Evolutionary conservation across 2,329 filamentous ascomycete genomes (phyloP), one percentile per base, ranked within the genome.

Genomic region (Penicillium sp.): DNA sequence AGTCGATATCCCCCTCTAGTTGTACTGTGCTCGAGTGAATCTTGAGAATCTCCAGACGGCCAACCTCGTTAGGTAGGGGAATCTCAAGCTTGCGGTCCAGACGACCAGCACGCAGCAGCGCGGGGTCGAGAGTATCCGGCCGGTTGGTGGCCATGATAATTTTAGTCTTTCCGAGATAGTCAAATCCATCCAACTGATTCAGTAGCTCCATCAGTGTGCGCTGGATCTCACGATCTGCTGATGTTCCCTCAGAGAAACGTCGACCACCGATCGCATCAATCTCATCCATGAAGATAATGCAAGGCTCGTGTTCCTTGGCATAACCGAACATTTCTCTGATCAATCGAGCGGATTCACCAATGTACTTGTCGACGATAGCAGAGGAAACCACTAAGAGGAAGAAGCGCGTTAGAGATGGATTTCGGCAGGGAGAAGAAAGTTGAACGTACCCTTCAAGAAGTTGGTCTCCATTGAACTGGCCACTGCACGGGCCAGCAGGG

Each of bases 261-360:
- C 96, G 88, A 65, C 96, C 96, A 77, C 95, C 95, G 73, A 99
- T 99, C 74, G 95, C 95, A 75, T 99, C 95, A 75, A 99, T 99
- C 81, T 99, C 95, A 84, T 99, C 96, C 95, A 99, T 99, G 86
- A 99, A 99, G 81, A 99, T 99, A 79, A 99, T 99, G 79, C 95
- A 99, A 42, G 95, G 95, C 79, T 99, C 95, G 78, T 99, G 95
- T 78, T 99, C 96, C 81, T 97, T 98, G 72, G 96, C 95, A 75
- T 99, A 99, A 60, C 95, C 96, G 75, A 99, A 99, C 96, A 99
- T 99, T 79, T 99, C 95, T 77, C 95, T 89, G 73, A 99, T 99
- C 68, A 99, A 84, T 68, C 96, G 90, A 40, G 95, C 95, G 11
- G 95, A 99, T 81, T 99, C 95, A 78, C 95, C 95, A 67, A 99